Conservation (phyloP, 305 asterid genomes). For the Solanum hybrid region DNA sequence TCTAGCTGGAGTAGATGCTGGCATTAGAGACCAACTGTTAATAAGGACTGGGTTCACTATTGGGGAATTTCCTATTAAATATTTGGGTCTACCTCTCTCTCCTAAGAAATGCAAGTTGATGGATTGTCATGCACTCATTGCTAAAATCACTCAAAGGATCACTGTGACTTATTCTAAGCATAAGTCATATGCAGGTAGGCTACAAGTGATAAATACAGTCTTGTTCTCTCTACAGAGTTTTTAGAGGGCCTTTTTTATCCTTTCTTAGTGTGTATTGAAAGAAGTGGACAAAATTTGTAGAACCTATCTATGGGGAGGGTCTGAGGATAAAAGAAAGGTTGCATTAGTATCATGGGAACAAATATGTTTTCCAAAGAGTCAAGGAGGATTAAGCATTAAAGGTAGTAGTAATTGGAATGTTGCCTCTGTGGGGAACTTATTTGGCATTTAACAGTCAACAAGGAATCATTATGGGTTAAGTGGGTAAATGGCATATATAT, state of each 20-base stretch:
- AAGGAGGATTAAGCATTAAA: no score
- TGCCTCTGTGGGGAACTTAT: no score
- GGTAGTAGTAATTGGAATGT: no score
- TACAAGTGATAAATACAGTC: neutral
- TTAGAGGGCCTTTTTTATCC: neutral
- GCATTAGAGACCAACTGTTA: neutral
- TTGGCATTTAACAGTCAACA: no score
- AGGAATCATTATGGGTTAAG: no score
- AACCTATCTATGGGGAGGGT: no score
- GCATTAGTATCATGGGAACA: no score
- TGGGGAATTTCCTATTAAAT: neutral
- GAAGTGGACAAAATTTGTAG: no score
- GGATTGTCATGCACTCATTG: neutral
- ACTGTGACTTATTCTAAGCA: neutral
- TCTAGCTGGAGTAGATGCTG: neutral
- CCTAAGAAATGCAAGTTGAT: neutral
- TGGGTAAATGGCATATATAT: no score
- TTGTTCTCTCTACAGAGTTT: neutral
- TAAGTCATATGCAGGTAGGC: neutral
- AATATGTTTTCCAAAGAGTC: no score
- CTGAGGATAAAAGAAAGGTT: no score
- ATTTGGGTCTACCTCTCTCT: neutral
- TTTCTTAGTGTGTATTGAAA: neutral
- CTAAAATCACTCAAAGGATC: neutral
- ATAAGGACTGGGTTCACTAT: neutral